Base-by-base conservation (phyloP, 768 basidiomycete genomes). In the Trametes elegans region DNA sequence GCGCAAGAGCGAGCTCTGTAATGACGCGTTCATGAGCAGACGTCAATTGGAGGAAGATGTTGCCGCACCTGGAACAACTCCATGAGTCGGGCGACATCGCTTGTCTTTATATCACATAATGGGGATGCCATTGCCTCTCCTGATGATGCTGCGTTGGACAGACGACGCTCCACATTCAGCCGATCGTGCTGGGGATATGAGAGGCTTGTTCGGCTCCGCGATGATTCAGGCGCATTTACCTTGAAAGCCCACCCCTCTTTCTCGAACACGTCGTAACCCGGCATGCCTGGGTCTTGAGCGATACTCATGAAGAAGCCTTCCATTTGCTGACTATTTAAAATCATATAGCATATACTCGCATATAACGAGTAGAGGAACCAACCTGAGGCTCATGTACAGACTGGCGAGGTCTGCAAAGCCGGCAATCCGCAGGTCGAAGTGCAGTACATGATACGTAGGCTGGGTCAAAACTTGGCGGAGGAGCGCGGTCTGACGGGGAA, bases 351-450 rank as follows among this genome's bases (percentile, higher is more conserved):
- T n/a, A 18, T 38, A 4, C 21, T 8, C 9, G 5, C 7, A 5
- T 3, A 9, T 18, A 19, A 10, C 26, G 16, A 21, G 23, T n/a
- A n/a, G n/a, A n/a, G 2, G 7, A 8, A 44, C 60, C 5, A 29
- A 66, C 67, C 66, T 66, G 9, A 93, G 76, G 49, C 88, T 86
- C 67, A 75, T 78, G 64, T 93, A 92, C 29, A 93, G 74, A 62
- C 90, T 91, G 1, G 80, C 72, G 10, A 93, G 74, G 64, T 92
- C 90, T 2, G 89, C 88, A 63, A 93, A 93, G 0, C 89, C 90
- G 3, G 90, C 81, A 44, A 92, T 90, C 5, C 90, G 83, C 38
- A 93, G 76, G 68, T 93, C 90, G 60, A 93, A 89, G 64, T 90
- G 87, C 43, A 92, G 77, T 49, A 92, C 88, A 70, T 90, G 88